Percentiles rank a stretch among this genome's conserved stretches.
These are phyloP conservation scores for Ophiostoma fasciatum DNA, from an alignment of 2,329 filamentous ascomycete genomes.

Conservation along the genomic window DNA sequence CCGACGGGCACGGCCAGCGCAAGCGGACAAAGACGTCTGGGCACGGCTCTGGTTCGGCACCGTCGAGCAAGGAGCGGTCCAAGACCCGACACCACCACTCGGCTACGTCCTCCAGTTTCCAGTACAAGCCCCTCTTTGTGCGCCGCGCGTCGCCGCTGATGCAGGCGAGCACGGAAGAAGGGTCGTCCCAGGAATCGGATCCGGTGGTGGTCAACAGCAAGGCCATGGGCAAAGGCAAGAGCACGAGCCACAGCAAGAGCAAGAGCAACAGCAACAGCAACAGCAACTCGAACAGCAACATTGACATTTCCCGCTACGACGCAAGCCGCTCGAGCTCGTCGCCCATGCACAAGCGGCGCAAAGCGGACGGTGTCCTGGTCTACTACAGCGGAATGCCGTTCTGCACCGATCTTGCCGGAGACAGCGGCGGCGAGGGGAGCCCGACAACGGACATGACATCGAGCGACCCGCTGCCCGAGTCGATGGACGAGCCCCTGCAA, in stretches of 20 bases:
- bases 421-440: conserved; percentile 30
- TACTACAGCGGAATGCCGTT: conserved; percentile 72
- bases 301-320: conserved; percentile 29
- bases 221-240: conserved; percentile 11
- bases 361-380: conserved; percentile 60
- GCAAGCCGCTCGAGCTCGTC: conserved; percentile 32
- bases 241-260: conserved; percentile 20
- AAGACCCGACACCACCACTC: conserved; percentile 25
- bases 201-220: conserved; percentile 19
- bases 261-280: neutral
- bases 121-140: conserved; percentile 50
- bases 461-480: conserved; percentile 23
- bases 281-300: conserved; percentile 22
- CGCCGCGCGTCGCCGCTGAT: conserved; percentile 33
- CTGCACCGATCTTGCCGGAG: conserved; percentile 64
- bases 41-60: conserved; percentile 20
- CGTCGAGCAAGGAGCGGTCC: conserved; percentile 23
- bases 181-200: conserved; percentile 25
- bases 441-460: conserved; percentile 34
- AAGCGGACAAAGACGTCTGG: conserved; percentile 32
- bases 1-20: conserved; percentile 25
- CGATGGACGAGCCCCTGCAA: conserved; percentile 8
- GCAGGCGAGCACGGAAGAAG: conserved; percentile 29
- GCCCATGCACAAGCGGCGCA: conserved; percentile 35
- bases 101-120: conserved; percentile 33